A percentile compares a stretch with the other conserved stretches of the same genome.
Conservation (phyloP, 2,329 filamentous ascomycete species). For the Xylaria sp. region DNA sequence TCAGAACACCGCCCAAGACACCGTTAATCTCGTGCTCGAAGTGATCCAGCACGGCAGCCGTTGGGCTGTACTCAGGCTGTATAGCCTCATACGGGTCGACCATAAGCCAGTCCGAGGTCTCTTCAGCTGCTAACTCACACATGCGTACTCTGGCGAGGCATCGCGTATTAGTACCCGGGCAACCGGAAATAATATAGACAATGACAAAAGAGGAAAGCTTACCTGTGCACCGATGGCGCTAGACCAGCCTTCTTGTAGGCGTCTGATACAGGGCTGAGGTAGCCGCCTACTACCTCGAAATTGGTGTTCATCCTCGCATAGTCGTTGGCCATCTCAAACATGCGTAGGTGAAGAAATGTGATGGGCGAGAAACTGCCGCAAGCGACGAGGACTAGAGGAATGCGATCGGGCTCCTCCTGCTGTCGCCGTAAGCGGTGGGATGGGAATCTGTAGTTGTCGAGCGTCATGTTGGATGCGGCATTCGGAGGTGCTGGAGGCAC, state of each 20-base stretch:
- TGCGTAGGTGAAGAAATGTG: slow-evolving; percentile 78
- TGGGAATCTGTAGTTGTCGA: slow-evolving; percentile 63
- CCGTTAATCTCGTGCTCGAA: slow-evolving; percentile 90
- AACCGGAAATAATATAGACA: background rate
- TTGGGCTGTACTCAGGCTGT: slow-evolving; percentile 84
- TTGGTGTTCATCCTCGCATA: slow-evolving; percentile 76
- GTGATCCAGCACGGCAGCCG: slow-evolving; percentile 87
- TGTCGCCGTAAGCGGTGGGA: slow-evolving; percentile 61
- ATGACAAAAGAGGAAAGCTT: slow-evolving; percentile 28
- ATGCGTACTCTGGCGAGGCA: slow-evolving; percentile 67
- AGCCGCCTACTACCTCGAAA: slow-evolving; percentile 87
- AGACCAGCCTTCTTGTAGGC: slow-evolving; percentile 80
- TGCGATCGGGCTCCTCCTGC: slow-evolving; percentile 61
- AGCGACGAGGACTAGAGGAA: slow-evolving; percentile 70
- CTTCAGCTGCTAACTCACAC: slow-evolving; percentile 80
- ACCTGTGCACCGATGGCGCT: slow-evolving; percentile 73
- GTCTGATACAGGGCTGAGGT: slow-evolving; percentile 66
- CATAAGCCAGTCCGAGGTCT: slow-evolving; percentile 80
- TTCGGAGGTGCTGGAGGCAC: slow-evolving; percentile 12
- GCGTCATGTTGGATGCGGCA: slow-evolving; percentile 39
- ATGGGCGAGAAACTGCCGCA: slow-evolving; percentile 77
- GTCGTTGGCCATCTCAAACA: slow-evolving; percentile 82
- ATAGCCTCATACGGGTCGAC: slow-evolving; percentile 90
- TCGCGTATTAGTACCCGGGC: slow-evolving; percentile 25
- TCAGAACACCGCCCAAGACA: slow-evolving; percentile 74